phyloP scores from a whole-genome alignment of 495 filamentous ascomycete species.

The Penicillium roqueforti region DNA sequence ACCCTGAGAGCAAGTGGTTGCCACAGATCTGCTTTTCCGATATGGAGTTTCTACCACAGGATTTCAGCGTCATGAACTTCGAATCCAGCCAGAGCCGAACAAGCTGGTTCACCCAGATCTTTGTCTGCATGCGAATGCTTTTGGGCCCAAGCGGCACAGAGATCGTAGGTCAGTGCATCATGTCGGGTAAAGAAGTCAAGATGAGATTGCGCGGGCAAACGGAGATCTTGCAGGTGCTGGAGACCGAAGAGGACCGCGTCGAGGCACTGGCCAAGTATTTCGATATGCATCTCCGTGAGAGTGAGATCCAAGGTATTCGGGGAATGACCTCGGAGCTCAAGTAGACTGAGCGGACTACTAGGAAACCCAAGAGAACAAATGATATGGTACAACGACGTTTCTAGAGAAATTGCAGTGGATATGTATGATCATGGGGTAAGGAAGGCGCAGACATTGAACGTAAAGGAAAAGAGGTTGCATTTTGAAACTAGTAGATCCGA shows the following conservation, averaged over 20 bases:
- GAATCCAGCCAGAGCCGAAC: conserved; percentile 33
- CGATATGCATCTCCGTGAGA: conserved; percentile 48
- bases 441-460: conserved; percentile 22
- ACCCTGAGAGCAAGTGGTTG: conserved; percentile 44
- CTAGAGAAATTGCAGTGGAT: conserved; percentile 25
- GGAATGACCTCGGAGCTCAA: conserved; percentile 48
- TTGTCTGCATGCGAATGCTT: conserved; percentile 54
- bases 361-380: conserved; percentile 2
- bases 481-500: conserved; percentile 36
- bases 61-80: conserved; percentile 61
- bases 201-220: conserved; percentile 50
- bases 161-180: conserved; percentile 54
- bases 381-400: conserved; percentile 29
- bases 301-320: conserved; percentile 48
- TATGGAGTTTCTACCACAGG: conserved; percentile 56
- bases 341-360: conserved; percentile 18
- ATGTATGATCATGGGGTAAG: conserved; percentile 24
- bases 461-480: conserved; percentile 24
- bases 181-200: conserved; percentile 54
- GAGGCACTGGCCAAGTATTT: conserved; percentile 52
- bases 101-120: conserved; percentile 50
- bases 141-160: conserved; percentile 29
- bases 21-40: conserved; percentile 55
- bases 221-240: conserved; percentile 44
- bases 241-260: conserved; percentile 51